These are phyloP conservation scores for Schizosaccharomyces japonicus DNA, from an alignment of 805 yeast genomes.

Conservation along the genomic window DNA sequence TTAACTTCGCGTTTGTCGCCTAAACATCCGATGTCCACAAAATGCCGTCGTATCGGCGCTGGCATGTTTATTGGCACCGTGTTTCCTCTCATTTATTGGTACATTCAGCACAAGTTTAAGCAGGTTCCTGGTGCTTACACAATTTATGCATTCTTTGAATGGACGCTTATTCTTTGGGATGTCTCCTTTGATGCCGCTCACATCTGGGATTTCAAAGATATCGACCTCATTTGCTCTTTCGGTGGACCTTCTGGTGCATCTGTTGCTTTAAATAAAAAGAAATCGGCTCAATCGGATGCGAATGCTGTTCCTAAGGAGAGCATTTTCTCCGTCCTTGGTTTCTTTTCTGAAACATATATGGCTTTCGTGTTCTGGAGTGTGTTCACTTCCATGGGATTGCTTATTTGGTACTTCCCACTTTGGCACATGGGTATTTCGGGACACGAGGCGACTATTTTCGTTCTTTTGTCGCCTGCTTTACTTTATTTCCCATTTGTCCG, in stretches of 20 bases:
- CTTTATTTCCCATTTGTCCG: constrained; percentile 25
- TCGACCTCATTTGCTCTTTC: not conserved
- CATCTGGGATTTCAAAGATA: constrained; percentile 12
- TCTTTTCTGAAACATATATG: not conserved
- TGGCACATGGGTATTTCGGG: constrained; percentile 98
- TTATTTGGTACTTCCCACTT: constrained; percentile 86
- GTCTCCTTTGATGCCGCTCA: constrained; percentile 68
- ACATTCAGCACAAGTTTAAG: constrained; percentile 79
- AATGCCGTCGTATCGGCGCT: constrained; percentile 29
- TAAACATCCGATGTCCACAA: constrained; percentile 23
- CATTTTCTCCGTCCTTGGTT: not conserved
- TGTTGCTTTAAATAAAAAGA: not conserved
- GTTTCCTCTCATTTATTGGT: constrained; percentile 67
- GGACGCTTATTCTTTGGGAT: constrained; percentile 70
- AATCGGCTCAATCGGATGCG: not conserved
- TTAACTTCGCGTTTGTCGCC: constrained; percentile 33
- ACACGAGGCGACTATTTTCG: constrained; percentile 48
- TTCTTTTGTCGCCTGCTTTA: constrained; percentile 35
- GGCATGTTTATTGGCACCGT: constrained; percentile 43
- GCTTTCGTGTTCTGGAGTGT: constrained; percentile 70
- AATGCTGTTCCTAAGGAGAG: not conserved
- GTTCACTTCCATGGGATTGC: constrained; percentile 52
- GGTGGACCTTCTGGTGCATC: too few species aligned
- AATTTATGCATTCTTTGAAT: constrained; percentile 78
- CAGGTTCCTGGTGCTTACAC: constrained; percentile 85